A percentile compares a stretch with the other conserved stretches of the same genome.
Conservation (phyloP, 192 early-diverging fungal genomes). For the Physocladia obscura region DNA sequence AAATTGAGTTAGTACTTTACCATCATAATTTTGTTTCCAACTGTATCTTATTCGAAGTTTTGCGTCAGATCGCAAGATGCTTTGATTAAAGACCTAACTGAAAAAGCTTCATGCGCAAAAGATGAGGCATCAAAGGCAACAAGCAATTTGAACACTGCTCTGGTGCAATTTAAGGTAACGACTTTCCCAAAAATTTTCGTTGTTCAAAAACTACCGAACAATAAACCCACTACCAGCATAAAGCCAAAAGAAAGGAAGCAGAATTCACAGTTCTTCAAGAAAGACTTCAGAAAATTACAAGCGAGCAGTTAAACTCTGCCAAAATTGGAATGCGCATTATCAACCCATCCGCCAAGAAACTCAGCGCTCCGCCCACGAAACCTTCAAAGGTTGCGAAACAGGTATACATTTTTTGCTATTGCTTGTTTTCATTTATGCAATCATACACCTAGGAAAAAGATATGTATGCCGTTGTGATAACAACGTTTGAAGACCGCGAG, state of each 20-base stretch:
- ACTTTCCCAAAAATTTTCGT: not conserved
- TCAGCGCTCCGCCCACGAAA: not conserved
- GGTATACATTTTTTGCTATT: not conserved
- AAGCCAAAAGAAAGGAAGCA: conserved; percentile 8
- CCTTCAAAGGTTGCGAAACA: not conserved
- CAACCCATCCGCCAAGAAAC: conserved; percentile 2
- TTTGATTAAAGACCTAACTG: conserved; percentile 5
- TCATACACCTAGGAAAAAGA: conserved; percentile 18
- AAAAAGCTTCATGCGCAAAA: conserved; percentile 3
- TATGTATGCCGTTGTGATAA: not conserved
- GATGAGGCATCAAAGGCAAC: conserved; percentile 14
- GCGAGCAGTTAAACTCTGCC: not conserved
- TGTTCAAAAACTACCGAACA: not conserved
- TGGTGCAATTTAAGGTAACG: conserved; percentile 20
- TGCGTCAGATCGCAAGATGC: not conserved
- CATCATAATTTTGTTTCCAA: not conserved
- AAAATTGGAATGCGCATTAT: conserved; percentile 23
- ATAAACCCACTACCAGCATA: not conserved
- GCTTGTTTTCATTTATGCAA: not conserved
- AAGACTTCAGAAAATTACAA: conserved; percentile 7
- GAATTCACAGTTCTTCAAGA: conserved; percentile 17
- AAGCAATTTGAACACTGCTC: not conserved
- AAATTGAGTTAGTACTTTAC: not conserved
- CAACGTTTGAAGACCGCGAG: conserved; percentile 9
- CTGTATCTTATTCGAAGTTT: not conserved